These are phyloP conservation scores for Blastocystis hominis DNA, from an alignment of 352 stramenopile genomes.

Conservation along the genomic window DNA sequence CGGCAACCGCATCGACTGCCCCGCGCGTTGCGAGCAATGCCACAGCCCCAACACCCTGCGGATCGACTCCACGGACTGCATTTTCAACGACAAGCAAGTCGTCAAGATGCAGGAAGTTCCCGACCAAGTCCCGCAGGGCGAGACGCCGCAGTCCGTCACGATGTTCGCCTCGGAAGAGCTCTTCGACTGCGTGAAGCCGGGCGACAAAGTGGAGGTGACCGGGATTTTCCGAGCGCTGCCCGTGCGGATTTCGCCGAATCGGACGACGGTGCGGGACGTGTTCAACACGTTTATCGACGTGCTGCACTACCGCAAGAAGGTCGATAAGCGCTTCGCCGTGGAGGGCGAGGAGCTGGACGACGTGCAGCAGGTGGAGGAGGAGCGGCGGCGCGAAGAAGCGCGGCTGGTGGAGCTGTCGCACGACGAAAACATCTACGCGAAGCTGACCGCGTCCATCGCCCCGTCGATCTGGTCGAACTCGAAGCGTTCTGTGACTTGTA, in stretches of 20 bases:
- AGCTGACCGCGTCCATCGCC: slow-evolving; percentile 70
- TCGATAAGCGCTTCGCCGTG: slow-evolving; percentile 24
- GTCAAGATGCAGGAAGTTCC: slow-evolving; percentile 93
- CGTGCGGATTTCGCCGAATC: slow-evolving; percentile 80
- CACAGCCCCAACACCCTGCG: slow-evolving; percentile 78
- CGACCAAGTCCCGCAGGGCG: slow-evolving; percentile 89
- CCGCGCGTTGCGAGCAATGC: slow-evolving; percentile 75
- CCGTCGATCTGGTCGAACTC: slow-evolving; percentile 71
- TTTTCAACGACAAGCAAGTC: slow-evolving; percentile 96
- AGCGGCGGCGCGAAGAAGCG: slow-evolving; percentile 55
- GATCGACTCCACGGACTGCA: slow-evolving; percentile 89
- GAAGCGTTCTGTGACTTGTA: slow-evolving; percentile 63
- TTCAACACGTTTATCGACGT: slow-evolving; percentile 98
- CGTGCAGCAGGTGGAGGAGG: slow-evolving; percentile 51
- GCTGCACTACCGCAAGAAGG: slow-evolving; percentile 85
- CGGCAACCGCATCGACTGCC: slow-evolving; percentile 86
- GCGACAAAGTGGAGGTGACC: slow-evolving; percentile 86
- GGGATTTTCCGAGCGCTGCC: slow-evolving; percentile 91
- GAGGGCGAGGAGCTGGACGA: background rate
- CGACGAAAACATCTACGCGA: slow-evolving; percentile 69
- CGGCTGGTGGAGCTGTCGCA: slow-evolving; percentile 62
- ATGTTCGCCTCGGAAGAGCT: slow-evolving; percentile 95
- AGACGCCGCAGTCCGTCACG: slow-evolving; percentile 87
- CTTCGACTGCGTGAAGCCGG: slow-evolving; percentile 87
- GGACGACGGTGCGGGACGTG: slow-evolving; percentile 84